Evolutionary conservation across 306 rosid genomes (phyloP).

Genomic region (Datisca glomerata): DNA sequence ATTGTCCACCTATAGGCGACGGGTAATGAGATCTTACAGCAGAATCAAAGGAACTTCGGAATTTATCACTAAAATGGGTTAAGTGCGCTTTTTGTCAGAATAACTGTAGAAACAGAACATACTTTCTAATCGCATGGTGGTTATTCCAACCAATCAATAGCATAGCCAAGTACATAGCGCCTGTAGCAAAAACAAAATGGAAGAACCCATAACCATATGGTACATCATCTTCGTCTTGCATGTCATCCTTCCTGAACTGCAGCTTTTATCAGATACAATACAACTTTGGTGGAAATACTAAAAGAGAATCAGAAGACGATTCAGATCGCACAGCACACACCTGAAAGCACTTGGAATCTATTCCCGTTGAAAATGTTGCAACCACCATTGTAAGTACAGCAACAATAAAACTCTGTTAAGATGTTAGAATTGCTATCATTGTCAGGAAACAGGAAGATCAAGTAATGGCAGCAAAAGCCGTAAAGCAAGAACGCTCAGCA

Average conservation of each 20-base stretch:
- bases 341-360: constrained; percentile 90
- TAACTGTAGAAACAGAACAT: constrained; percentile 11
- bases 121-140: constrained; percentile 71
- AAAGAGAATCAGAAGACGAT: too few relatives aligned
- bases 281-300: constrained; percentile 10
- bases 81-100: neutral
- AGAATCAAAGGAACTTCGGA: neutral
- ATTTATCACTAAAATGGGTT: neutral
- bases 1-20: constrained; percentile 79
- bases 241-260: constrained; percentile 59
- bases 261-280: constrained; percentile 20
- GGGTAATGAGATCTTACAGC: neutral
- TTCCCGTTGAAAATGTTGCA: constrained; percentile 93
- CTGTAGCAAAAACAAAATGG: constrained; percentile 90
- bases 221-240: constrained; percentile 56
- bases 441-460: neutral
- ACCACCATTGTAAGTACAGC: constrained; percentile 60
- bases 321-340: too few relatives aligned
- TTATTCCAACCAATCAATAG: constrained; percentile 84
- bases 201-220: constrained; percentile 99
- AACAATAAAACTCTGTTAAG: constrained; percentile 75
- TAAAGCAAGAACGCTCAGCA: too few relatives aligned
- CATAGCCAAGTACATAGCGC: constrained; percentile 99
- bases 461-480: neutral
- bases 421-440: neutral